Conservation (phyloP, 2,329 filamentous ascomycete genomes). For the Exutisphaerella laricina region DNA sequence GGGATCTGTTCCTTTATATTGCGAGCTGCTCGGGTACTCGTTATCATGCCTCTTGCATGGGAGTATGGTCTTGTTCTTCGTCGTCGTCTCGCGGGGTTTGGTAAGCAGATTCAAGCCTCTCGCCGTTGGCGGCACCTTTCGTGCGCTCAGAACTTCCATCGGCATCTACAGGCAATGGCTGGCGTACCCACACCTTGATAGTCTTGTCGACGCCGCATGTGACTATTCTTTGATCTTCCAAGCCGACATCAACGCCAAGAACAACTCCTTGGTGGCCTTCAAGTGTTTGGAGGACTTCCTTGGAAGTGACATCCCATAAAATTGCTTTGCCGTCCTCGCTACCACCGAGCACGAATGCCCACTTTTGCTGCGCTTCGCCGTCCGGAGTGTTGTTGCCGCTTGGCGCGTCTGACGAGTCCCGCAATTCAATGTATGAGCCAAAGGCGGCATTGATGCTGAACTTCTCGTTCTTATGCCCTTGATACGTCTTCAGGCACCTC, state of each 20-base stretch:
- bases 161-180: slow-evolving; percentile 14
- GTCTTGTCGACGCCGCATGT: slow-evolving; percentile 60
- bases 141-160: not conserved
- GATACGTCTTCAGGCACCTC: slow-evolving; percentile 91
- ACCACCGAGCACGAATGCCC: slow-evolving; percentile 69
- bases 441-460: slow-evolving; percentile 85
- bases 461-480: slow-evolving; percentile 78
- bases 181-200: slow-evolving; percentile 54
- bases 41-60: slow-evolving; percentile 7
- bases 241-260: slow-evolving; percentile 55
- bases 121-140: not conserved
- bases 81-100: slow-evolving; percentile 4
- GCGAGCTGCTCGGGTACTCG: slow-evolving; percentile 2
- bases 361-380: slow-evolving; percentile 24
- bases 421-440: slow-evolving; percentile 53
- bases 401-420: slow-evolving; percentile 1
- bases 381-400: slow-evolving; percentile 14
- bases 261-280: slow-evolving; percentile 55
- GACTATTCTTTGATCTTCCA: slow-evolving; percentile 49
- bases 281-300: slow-evolving; percentile 68
- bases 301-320: slow-evolving; percentile 85
- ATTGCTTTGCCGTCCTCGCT: slow-evolving; percentile 83
- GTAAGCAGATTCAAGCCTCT: not conserved
- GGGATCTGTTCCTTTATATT: not conserved
- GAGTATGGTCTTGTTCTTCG: slow-evolving; percentile 10